Evolutionary conservation across 2,329 filamentous ascomycete genomes (phyloP).

Genomic region (Nakataea oryzae): DNA sequence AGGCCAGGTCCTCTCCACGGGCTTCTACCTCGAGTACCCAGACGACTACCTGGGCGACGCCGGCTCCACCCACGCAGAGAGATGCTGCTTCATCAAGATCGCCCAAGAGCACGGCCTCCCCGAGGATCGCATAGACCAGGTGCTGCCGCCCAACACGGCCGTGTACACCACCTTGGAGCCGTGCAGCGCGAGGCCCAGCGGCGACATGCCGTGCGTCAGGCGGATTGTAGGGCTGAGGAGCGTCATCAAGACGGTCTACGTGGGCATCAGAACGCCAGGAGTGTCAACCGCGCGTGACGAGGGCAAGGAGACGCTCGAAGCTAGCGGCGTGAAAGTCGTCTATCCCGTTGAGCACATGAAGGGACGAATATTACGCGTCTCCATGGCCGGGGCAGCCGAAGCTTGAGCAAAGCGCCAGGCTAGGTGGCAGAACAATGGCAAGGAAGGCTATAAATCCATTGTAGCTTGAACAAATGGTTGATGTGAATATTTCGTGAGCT

Average conservation of each 20-base stretch:
- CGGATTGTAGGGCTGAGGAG: slow-evolving; percentile 6
- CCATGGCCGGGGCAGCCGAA: not conserved
- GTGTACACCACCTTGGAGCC: slow-evolving; percentile 36
- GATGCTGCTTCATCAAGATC: slow-evolving; percentile 33
- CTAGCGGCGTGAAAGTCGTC: slow-evolving; percentile 3
- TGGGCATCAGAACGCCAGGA: slow-evolving; percentile 8
- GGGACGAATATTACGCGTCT: slow-evolving; percentile 2
- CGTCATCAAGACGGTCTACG: slow-evolving; percentile 8
- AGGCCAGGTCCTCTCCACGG: slow-evolving; percentile 26
- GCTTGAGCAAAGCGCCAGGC: not conserved
- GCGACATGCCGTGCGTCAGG: slow-evolving; percentile 16
- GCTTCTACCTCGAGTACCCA: slow-evolving; percentile 28
- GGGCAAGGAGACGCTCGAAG: slow-evolving; percentile 1
- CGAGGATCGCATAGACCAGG: slow-evolving; percentile 22
- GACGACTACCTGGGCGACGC: slow-evolving; percentile 23
- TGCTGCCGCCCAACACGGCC: slow-evolving; percentile 25
- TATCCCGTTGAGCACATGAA: slow-evolving; percentile 3
- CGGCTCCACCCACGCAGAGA: slow-evolving; percentile 29
- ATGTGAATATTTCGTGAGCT: too few species aligned
- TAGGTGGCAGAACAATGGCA: too few species aligned
- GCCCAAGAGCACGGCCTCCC: slow-evolving; percentile 22
- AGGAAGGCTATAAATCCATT: too few species aligned
- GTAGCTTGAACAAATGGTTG: too few species aligned
- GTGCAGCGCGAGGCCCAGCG: slow-evolving; percentile 28
- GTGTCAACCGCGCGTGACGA: slow-evolving; percentile 3